Evolutionary conservation across 2,329 filamentous ascomycete species (phyloP).

Genomic region (Pseudocercospora crystallina): DNA sequence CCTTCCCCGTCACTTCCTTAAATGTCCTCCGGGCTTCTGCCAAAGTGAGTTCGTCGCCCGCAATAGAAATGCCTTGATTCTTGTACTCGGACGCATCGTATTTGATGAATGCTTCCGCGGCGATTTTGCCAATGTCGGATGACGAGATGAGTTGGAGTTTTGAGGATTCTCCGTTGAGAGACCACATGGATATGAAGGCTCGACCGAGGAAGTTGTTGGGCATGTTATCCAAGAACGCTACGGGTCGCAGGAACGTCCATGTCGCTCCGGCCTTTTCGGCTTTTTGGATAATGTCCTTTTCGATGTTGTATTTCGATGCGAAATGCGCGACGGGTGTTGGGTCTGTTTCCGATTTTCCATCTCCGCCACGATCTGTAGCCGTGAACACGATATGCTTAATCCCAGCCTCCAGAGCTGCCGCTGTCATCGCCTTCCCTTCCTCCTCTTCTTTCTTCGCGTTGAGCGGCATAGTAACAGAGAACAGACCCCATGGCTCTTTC

Average conservation of each 20-base stretch:
- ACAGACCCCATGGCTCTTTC: conserved; percentile 31
- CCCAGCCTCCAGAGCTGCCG: conserved; percentile 55
- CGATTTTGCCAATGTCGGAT: conserved; percentile 49
- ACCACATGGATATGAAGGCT: conserved; percentile 49
- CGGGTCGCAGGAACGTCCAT: conserved; percentile 63
- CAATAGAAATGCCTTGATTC: conserved; percentile 48
- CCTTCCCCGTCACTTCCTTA: conserved; percentile 46
- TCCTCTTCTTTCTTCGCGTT: conserved; percentile 44
- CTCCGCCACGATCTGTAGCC: conserved; percentile 57
- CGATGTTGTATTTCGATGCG: conserved; percentile 59
- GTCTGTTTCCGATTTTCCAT: conserved; percentile 48
- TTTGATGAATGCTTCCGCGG: conserved; percentile 49
- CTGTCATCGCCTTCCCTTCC: conserved; percentile 60
- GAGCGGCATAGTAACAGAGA: conserved; percentile 26
- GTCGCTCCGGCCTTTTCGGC: conserved; percentile 44
- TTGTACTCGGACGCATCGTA: conserved; percentile 43
- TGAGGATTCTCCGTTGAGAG: conserved; percentile 27
- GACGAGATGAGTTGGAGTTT: conserved; percentile 42
- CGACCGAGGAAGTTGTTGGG: conserved; percentile 48
- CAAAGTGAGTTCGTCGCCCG: conserved; percentile 54
- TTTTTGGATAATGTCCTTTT: conserved; percentile 56
- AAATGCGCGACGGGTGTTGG: conserved; percentile 63
- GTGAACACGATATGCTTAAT: conserved; percentile 64
- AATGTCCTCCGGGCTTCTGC: conserved; percentile 48
- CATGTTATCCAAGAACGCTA: conserved; percentile 64